phyloP scores from a whole-genome alignment of 1,139 yeast genomes.

The Yarrowia galli region DNA sequence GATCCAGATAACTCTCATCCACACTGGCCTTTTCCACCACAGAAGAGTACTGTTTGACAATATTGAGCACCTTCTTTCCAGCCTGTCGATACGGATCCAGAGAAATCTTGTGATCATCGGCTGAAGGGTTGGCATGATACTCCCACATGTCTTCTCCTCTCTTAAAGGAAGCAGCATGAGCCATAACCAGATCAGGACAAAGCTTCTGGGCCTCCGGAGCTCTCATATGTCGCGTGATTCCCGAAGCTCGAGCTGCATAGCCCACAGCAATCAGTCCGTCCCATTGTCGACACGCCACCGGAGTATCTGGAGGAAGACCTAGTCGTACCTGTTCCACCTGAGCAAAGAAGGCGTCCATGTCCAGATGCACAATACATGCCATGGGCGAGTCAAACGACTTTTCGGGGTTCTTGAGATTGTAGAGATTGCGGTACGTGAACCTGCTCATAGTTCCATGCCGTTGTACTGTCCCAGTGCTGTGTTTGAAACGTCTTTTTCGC shows the following conservation, averaged over 20 bases:
- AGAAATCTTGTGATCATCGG: conserved; percentile 75
- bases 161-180: conserved; percentile 93
- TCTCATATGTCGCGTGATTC: conserved; percentile 79
- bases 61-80: conserved; percentile 74
- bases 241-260: conserved; percentile 80
- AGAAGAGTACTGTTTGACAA: conserved; percentile 56
- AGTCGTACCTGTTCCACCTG: conserved; percentile 88
- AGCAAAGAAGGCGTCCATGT: conserved; percentile 91
- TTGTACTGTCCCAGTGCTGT: neutral
- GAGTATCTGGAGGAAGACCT: conserved; percentile 68
- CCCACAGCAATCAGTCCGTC: conserved; percentile 81
- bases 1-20: conserved; percentile 88
- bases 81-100: conserved; percentile 91
- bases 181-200: conserved; percentile 76
- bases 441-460: conserved; percentile 28
- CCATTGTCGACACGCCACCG: conserved; percentile 97
- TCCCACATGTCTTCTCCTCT: conserved; percentile 88
- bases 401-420: conserved; percentile 42
- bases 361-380: conserved; percentile 85
- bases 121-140: conserved; percentile 61
- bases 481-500: neutral
- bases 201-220: conserved; percentile 70
- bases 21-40: conserved; percentile 91
- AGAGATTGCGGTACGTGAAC: conserved; percentile 44
- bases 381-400: conserved; percentile 62